phyloP scores from a whole-genome alignment of 2,329 filamentous ascomycete genomes.

The Zymoseptoria crescenta region DNA sequence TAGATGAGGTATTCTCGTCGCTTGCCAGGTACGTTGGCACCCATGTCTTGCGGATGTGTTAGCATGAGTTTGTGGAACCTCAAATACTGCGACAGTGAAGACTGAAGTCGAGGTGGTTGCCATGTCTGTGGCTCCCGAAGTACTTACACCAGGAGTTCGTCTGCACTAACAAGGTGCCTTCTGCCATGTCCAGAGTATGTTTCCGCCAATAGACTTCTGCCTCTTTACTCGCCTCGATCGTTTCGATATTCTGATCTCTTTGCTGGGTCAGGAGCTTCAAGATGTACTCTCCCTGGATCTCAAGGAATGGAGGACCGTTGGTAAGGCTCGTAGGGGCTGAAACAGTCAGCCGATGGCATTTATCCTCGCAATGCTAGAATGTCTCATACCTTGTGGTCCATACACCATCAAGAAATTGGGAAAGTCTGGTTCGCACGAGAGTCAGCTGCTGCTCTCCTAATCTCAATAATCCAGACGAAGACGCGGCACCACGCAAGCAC shows the following conservation, averaged over 20 bases:
- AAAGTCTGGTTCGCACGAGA: constrained; percentile 4
- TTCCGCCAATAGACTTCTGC: constrained; percentile 35
- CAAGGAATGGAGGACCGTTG: constrained; percentile 40
- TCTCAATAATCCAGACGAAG: no score
- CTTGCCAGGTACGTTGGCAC: constrained; percentile 39
- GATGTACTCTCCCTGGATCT: constrained; percentile 41
- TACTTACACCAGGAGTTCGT: constrained; percentile 24
- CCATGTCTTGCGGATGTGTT: no score
- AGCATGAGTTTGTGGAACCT: no score
- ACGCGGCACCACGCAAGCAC: no score
- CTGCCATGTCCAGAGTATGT: constrained; percentile 13
- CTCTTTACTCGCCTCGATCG: constrained; percentile 34
- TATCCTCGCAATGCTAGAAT: no score
- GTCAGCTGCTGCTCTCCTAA: no score
- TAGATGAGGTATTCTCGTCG: constrained; percentile 32
- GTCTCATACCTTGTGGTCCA: constrained; percentile 5
- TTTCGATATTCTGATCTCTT: constrained; percentile 32
- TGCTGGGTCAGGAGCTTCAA: constrained; percentile 36
- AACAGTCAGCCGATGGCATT: no score
- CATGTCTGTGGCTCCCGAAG: no score
- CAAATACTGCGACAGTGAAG: no score
- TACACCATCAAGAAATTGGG: constrained; percentile 32
- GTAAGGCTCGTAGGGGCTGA: constrained; percentile 38
- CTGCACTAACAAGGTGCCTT: constrained; percentile 16
- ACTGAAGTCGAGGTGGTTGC: no score